Conservation (phyloP, 495 filamentous ascomycete genomes). For the Astrocystis sublimbata region DNA sequence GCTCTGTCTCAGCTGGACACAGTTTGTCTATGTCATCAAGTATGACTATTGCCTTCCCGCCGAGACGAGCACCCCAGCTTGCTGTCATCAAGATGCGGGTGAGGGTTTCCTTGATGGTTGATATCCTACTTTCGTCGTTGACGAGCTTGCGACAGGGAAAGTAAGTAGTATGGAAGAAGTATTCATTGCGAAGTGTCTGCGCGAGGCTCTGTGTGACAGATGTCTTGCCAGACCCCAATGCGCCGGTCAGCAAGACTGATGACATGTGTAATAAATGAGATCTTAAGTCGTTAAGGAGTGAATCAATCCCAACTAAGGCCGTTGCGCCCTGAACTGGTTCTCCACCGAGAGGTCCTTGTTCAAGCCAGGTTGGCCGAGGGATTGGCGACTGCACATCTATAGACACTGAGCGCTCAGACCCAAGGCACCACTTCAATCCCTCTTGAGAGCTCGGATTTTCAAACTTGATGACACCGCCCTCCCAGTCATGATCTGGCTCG, state of each 20-base stretch:
- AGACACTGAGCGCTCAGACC: conserved; percentile 68
- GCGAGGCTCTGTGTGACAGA: conserved; percentile 63
- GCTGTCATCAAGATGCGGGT: conserved; percentile 82
- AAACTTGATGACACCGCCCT: conserved; percentile 77
- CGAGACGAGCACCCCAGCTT: conserved; percentile 82
- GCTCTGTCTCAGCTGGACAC: conserved; percentile 87
- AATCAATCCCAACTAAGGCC: conserved; percentile 82
- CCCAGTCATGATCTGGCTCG: conserved; percentile 52
- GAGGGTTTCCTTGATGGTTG: conserved; percentile 86
- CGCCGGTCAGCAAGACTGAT: conserved; percentile 85
- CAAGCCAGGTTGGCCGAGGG: conserved; percentile 56
- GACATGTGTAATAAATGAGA: conserved; percentile 78
- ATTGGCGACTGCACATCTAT: conserved; percentile 73
- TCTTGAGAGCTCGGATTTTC: conserved; percentile 58
- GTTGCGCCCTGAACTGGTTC: conserved; percentile 55
- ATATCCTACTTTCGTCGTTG: conserved; percentile 83
- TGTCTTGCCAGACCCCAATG: conserved; percentile 87
- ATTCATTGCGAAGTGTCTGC: conserved; percentile 62
- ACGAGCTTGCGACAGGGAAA: conserved; percentile 81
- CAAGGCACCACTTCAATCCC: conserved; percentile 69
- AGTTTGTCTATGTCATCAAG: conserved; percentile 91
- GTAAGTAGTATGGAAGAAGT: conserved; percentile 75
- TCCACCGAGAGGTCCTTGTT: conserved; percentile 49
- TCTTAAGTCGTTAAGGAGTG: conserved; percentile 66
- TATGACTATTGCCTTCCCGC: conserved; percentile 78